Conservation (phyloP, 1,139 yeast species). For the Citeromyces hawaiiensis region DNA sequence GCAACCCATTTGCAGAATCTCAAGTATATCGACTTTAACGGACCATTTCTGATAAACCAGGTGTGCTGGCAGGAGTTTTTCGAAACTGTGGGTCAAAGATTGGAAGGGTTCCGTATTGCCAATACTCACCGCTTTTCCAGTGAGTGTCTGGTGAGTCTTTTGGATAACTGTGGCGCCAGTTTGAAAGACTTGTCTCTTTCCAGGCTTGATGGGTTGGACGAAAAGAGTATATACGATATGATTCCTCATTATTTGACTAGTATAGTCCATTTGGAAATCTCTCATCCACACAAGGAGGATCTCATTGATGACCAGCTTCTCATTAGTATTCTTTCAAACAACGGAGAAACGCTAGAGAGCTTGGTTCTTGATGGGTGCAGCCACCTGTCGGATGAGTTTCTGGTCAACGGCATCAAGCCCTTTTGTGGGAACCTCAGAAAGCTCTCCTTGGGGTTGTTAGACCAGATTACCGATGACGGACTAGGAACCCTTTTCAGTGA, state of each 20-base stretch:
- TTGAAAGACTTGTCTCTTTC: constrained; percentile 40
- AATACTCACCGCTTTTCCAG: constrained; percentile 78
- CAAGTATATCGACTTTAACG: constrained; percentile 49
- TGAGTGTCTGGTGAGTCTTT: constrained; percentile 46
- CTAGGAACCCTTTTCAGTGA: constrained; percentile 40
- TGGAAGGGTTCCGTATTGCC: constrained; percentile 46
- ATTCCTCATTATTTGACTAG: constrained; percentile 49
- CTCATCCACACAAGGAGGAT: constrained; percentile 54
- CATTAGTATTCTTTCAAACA: constrained; percentile 44
- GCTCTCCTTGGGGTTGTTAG: constrained; percentile 39
- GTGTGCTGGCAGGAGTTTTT: constrained; percentile 67
- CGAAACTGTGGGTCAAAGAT: constrained; percentile 27
- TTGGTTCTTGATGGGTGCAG: constrained; percentile 64
- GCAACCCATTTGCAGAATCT: constrained; percentile 44
- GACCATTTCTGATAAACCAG: constrained; percentile 77
- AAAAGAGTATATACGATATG: constrained; percentile 43
- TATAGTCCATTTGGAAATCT: constrained; percentile 47
- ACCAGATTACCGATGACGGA: constrained; percentile 56
- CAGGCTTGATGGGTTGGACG: constrained; percentile 57
- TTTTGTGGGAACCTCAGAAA: constrained; percentile 41
- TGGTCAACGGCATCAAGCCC: constrained; percentile 44
- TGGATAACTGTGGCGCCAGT: constrained; percentile 47
- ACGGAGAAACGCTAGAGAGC: constrained; percentile 46
- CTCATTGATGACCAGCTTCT: constrained; percentile 61
- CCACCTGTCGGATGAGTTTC: constrained; percentile 49